phyloP scores from a whole-genome alignment of 2,329 filamentous ascomycete genomes.

The Pseudogymnoascus sp. region DNA sequence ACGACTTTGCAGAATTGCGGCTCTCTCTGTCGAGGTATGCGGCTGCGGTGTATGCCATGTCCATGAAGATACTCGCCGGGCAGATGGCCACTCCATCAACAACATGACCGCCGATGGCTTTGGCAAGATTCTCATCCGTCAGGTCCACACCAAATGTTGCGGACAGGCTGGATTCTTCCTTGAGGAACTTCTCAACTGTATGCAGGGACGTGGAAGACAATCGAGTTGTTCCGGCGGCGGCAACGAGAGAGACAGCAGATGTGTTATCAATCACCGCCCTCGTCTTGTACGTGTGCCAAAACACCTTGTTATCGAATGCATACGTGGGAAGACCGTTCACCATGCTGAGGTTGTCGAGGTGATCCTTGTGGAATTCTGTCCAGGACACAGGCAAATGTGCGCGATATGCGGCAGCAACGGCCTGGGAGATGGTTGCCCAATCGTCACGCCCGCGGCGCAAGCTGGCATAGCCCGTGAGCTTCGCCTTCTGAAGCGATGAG shows the following conservation, averaged over 20 bases:
- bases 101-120: conserved; percentile 17
- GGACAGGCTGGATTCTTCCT: neutral
- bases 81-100: conserved; percentile 20
- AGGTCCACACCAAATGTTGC: neutral
- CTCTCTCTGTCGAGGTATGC: neutral
- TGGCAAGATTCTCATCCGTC: neutral
- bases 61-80: conserved; percentile 25
- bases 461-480: conserved; percentile 32
- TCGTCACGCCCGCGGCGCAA: conserved; percentile 46
- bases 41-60: conserved; percentile 19
- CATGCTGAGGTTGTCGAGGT: conserved; percentile 44
- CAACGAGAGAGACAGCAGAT: neutral
- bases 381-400: conserved; percentile 47
- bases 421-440: conserved; percentile 45
- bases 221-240: neutral
- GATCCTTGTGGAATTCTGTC: conserved; percentile 49
- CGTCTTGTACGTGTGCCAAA: conserved; percentile 28
- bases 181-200: neutral
- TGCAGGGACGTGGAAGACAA: neutral
- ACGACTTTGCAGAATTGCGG: neutral
- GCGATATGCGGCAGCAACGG: conserved; percentile 40
- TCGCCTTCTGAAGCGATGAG: conserved; percentile 44
- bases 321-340: conserved; percentile 49
- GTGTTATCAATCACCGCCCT: neutral
- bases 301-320: conserved; percentile 54